These are phyloP conservation scores for Penicillium herquei DNA, from an alignment of 495 filamentous ascomycete species.

Conservation along the genomic window DNA sequence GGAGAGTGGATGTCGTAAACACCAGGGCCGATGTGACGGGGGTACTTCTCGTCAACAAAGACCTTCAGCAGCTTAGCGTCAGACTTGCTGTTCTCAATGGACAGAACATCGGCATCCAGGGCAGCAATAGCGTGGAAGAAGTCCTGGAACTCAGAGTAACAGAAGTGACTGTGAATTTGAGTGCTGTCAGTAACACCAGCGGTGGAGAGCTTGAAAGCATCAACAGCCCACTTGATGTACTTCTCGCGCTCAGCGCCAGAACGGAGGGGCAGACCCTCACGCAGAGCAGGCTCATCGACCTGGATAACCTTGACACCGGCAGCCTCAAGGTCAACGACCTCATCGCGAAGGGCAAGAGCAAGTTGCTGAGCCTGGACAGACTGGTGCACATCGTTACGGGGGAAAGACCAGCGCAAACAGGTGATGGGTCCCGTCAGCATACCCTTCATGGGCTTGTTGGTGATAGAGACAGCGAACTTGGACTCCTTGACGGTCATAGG, in stretches of 20 bases:
- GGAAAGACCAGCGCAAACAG: slow-evolving; percentile 98
- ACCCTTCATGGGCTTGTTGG: slow-evolving; percentile 99
- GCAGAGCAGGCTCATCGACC: slow-evolving; percentile 97
- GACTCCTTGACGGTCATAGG: slow-evolving; percentile 99
- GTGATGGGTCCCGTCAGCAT: slow-evolving; percentile 99
- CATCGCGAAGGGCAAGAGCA: slow-evolving; percentile 94
- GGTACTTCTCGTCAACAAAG: slow-evolving; percentile 95
- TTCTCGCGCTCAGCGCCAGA: slow-evolving; percentile 86
- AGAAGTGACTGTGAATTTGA: slow-evolving; percentile 99
- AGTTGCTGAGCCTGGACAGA: slow-evolving; percentile 98
- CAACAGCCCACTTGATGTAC: slow-evolving; percentile 94
- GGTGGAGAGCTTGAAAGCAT: slow-evolving; percentile 92
- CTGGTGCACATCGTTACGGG: slow-evolving; percentile 98
- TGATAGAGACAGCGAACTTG: slow-evolving; percentile 93
- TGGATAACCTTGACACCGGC: slow-evolving; percentile 97
- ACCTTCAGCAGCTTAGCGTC: slow-evolving; percentile 98
- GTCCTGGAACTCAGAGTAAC: slow-evolving; percentile 99
- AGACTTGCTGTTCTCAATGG: slow-evolving; percentile 99
- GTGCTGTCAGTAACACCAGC: slow-evolving; percentile 88
- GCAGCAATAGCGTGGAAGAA: slow-evolving; percentile 99
- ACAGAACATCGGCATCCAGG: slow-evolving; percentile 94
- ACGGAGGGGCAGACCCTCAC: slow-evolving; percentile 97
- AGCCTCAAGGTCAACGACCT: slow-evolving; percentile 95
- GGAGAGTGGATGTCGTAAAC: slow-evolving; percentile 99
- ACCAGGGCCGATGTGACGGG: slow-evolving; percentile 97